phyloP scores from a whole-genome alignment of 768 basidiomycete genomes.

The Podaxis rugospora region DNA sequence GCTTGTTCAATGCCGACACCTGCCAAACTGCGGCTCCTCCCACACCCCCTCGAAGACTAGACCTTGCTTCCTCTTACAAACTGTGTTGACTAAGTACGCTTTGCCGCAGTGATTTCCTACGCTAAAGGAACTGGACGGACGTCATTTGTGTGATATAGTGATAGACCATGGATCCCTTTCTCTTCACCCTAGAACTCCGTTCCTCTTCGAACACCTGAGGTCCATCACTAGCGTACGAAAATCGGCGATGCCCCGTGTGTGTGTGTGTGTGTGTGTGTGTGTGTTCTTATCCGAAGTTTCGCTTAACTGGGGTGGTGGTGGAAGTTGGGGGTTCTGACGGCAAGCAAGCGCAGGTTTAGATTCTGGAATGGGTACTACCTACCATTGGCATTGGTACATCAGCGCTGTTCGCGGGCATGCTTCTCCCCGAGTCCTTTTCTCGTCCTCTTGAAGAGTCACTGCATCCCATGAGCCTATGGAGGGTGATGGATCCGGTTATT shows the following conservation, averaged over 20 bases:
- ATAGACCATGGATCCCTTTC: not conserved
- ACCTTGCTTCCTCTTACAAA: not conserved
- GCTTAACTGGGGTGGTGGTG: not conserved
- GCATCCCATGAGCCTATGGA: not conserved
- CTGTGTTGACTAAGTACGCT: not conserved
- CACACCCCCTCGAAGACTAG: not conserved
- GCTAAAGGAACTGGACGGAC: not conserved
- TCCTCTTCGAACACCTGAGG: not conserved
- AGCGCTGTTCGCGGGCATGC: not conserved
- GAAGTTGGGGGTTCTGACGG: not conserved
- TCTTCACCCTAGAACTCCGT: not conserved
- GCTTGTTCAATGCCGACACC: not conserved
- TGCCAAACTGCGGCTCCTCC: not conserved
- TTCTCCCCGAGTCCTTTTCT: not conserved
- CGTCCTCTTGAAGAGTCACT: not conserved
- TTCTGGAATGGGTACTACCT: not conserved
- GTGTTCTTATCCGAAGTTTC: not conserved
- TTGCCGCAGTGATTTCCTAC: not conserved
- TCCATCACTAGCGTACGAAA: not conserved
- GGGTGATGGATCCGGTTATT: not conserved
- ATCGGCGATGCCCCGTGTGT: no score
- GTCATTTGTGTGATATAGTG: not conserved
- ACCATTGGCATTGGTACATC: not conserved
- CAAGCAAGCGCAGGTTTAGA: not conserved
- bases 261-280: no score